Conservation (phyloP, 371 early-diverging fungal genomes). For the Gilbertella persicaria region DNA sequence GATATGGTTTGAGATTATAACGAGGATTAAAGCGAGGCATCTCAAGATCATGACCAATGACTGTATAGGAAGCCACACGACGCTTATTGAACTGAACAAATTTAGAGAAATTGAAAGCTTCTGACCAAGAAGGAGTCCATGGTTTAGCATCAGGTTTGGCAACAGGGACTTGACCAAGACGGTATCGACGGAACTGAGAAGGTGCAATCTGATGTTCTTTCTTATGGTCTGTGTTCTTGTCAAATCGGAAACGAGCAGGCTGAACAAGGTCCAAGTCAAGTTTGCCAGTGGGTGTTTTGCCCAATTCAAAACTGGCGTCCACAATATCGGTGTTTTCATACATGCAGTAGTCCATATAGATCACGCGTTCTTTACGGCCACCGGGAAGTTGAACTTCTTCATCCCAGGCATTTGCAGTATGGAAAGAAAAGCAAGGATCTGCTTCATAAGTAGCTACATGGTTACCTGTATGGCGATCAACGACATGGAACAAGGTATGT, state of each 20-base stretch:
- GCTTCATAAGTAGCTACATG: slow-evolving; percentile 66
- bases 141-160: background rate
- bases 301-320: slow-evolving; percentile 51
- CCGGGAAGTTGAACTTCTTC: slow-evolving; percentile 42
- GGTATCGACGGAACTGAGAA: slow-evolving; percentile 46
- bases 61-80: slow-evolving; percentile 43
- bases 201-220: slow-evolving; percentile 40
- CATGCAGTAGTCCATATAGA: slow-evolving; percentile 46
- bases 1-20: slow-evolving; percentile 45
- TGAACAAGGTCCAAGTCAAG: slow-evolving; percentile 32
- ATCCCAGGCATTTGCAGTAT: slow-evolving; percentile 64
- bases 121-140: slow-evolving; percentile 16
- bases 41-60: slow-evolving; percentile 56
- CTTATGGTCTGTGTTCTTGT: slow-evolving; percentile 41
- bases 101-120: slow-evolving; percentile 6
- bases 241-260: slow-evolving; percentile 43
- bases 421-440: slow-evolving; percentile 64
- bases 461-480: slow-evolving; percentile 52
- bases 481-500: slow-evolving; percentile 57
- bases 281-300: slow-evolving; percentile 30
- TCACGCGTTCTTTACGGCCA: slow-evolving; percentile 40
- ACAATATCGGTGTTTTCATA: slow-evolving; percentile 55
- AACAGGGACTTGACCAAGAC: slow-evolving; percentile 41
- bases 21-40: slow-evolving; percentile 61
- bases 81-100: slow-evolving; percentile 36